Base-by-base conservation (phyloP, 805 yeast species). In the Cyberlindnera samutprakarnensis region DNA sequence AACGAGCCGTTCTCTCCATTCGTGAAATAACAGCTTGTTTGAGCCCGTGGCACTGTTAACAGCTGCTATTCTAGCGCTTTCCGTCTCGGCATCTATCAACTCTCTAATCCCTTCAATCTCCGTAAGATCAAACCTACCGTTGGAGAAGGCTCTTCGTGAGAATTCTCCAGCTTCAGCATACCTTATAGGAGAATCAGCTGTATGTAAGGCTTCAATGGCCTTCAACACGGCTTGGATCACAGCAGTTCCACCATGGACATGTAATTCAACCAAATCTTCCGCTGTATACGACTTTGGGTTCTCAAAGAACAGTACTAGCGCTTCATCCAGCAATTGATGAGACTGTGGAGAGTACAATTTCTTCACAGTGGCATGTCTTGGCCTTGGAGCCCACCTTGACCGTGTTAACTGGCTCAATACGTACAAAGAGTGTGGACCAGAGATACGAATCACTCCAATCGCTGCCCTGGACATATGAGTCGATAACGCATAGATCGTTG, bases 101-200 rank as follows among this genome's bases (percentile, higher is more conserved):
- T 83, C 94, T 32, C 87, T 67, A 7, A 92, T 76, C 0, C 96
- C 96, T 56, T 92, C 98, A 7, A 85, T 72, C 49, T 88, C 86
- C 0, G 96, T 85, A 37, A 92, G 62, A 53, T 92, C 97, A 46
- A 85, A 66, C 30, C 80, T 64, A 0, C 88, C 83, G 53, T 88
- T 90, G 34, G 79, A 69, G 49, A 88, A 92, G 0, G 95, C 96
- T 23, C 95, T 67, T 45, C 65, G 66, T 0, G 96, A 81, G 49
- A 92, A 92, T 56, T 92, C 98, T 7, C 98, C 98, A 7, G 86
- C 78, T 47, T 82, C 90, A 0, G 98, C 98, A 51, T 80, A 77
- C 33, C 97, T 53, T 11, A 90, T 73, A 4, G 64, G 64, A 1
- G 46, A 36, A 0, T 54, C 48, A 0, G 70, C 66, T 5, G 66